Evolutionary conservation across 2,329 filamentous ascomycete species (phyloP), one percentile per base, ranked within the genome.

Genomic region (Diaporthe longicolla): DNA sequence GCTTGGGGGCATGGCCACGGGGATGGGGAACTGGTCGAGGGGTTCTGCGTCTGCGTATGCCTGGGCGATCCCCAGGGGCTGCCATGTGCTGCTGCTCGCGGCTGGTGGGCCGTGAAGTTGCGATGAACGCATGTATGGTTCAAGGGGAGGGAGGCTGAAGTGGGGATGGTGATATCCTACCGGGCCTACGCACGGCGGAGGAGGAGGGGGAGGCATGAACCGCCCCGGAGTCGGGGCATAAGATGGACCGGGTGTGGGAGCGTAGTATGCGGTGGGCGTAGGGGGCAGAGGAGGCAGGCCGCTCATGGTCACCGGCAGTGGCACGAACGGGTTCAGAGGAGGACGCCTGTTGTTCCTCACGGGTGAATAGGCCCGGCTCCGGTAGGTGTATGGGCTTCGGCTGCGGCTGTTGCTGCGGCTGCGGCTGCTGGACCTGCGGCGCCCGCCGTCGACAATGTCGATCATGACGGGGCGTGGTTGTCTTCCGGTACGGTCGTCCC

Each of bases 321-420:
- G 70, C 57, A 50, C 55, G 48, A 74, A 72, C 1, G 70, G 70
- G 54, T 74, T 72, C 35, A 21, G 19, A 19, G 4, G 29, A 17
- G 52, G 70, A 1, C 21, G 54, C 29, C 29, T 32, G 15, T 29
- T 26, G 19, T 43, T 24, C 45, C 29, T 35, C 29, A 59, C 15
- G 2, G 45, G 57, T 32, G 32, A 1, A 21, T 29, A 63, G n/a
- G 48, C 21, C 13, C 48, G 57, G 45, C 45, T 63, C 8, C 57
- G 57, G 3, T 24, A 24, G n/a, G 10, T 52, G n/a, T 52, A 26
- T 4, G 57, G 57, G 48, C 45, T 63, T 15, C 57, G 70, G 21
- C 68, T 70, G 0, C 68, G 68, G n/a, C 70, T 71, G 13, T 35
- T 17, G 3, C 58, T 63, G 7, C 40, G 43, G 17, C 57, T 63